Evolutionary conservation across 139 green algal genomes (phyloP).

Genomic region (Deuterostichococcus epilithicus): DNA sequence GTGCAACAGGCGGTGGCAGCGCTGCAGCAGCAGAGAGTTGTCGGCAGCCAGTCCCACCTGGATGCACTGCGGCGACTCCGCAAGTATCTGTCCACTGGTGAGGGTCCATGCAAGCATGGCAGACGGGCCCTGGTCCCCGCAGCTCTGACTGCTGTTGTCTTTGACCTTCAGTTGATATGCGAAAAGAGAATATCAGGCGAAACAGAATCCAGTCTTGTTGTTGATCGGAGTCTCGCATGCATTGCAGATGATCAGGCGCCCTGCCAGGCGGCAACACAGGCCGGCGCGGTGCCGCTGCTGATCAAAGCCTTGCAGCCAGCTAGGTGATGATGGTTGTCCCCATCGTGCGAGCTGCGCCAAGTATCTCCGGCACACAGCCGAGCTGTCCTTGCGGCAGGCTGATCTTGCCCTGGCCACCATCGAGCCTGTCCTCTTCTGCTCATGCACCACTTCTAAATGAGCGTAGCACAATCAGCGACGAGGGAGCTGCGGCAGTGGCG

Average conservation of each 20-base stretch:
- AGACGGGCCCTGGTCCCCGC: too few relatives aligned
- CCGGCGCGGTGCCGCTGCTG: constrained; percentile 13
- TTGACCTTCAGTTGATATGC: too few relatives aligned
- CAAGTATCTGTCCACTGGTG: background rate
- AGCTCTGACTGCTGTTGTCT: too few relatives aligned
- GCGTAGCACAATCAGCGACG: background rate
- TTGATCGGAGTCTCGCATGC: too few relatives aligned
- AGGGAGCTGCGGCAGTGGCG: background rate
- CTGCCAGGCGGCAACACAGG: background rate
- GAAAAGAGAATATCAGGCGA: too few relatives aligned
- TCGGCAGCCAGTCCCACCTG: background rate
- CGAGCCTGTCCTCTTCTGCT: background rate
- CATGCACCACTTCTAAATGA: too few relatives aligned
- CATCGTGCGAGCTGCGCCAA: too few relatives aligned
- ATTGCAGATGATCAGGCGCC: background rate
- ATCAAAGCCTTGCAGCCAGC: constrained; percentile 6
- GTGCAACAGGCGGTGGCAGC: background rate
- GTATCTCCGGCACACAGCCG: too few relatives aligned
- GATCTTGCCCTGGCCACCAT: too few relatives aligned
- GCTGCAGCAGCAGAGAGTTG: background rate
- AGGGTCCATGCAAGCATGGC: background rate
- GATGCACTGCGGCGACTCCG: background rate
- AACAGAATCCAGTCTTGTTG: too few relatives aligned
- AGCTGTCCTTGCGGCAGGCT: too few relatives aligned
- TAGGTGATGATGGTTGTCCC: background rate